phyloP scores from a whole-genome alignment of 441 rosid species.

The Pelargonium fulgidum region DNA sequence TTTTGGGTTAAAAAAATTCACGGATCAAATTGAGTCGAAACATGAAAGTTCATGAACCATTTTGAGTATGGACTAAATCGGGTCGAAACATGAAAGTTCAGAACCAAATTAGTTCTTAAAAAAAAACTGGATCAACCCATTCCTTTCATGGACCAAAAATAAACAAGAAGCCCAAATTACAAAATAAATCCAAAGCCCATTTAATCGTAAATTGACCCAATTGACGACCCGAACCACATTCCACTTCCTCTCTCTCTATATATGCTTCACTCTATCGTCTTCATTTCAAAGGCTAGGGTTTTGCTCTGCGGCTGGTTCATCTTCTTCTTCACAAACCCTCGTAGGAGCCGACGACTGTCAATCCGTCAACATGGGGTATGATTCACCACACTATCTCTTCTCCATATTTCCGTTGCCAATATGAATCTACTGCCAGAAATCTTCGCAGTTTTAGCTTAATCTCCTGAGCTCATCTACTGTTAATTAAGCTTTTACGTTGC shows the following conservation, averaged over 20 bases:
- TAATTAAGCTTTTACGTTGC: not conserved
- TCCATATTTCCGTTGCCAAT: not conserved
- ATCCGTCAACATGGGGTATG: conserved; percentile 22
- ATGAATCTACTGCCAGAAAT: not conserved
- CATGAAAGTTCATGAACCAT: too few relatives aligned
- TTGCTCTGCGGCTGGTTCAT: conserved; percentile 6
- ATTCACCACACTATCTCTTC: not conserved
- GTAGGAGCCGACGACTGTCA: not conserved
- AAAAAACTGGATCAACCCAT: too few relatives aligned
- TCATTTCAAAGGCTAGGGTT: conserved; percentile 12
- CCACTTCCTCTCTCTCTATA: conserved; percentile 4
- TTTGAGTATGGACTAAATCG: too few relatives aligned
- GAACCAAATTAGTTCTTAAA: too few relatives aligned
- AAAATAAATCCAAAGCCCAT: not conserved
- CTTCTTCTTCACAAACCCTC: conserved; percentile 5
- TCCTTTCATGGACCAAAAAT: too few relatives aligned
- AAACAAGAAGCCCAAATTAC: too few relatives aligned
- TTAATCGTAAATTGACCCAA: not conserved
- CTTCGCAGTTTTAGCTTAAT: not conserved
- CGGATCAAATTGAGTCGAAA: too few relatives aligned
- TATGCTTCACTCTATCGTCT: not conserved
- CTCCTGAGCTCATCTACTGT: not conserved
- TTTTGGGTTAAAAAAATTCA: too few relatives aligned
- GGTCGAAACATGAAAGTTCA: too few relatives aligned
- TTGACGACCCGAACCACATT: not conserved